Percentiles rank a stretch among this genome's conserved stretches.
Evolutionary conservation across 192 early-diverging fungal species (phyloP).

Genomic region (Piromyces finnis): DNA sequence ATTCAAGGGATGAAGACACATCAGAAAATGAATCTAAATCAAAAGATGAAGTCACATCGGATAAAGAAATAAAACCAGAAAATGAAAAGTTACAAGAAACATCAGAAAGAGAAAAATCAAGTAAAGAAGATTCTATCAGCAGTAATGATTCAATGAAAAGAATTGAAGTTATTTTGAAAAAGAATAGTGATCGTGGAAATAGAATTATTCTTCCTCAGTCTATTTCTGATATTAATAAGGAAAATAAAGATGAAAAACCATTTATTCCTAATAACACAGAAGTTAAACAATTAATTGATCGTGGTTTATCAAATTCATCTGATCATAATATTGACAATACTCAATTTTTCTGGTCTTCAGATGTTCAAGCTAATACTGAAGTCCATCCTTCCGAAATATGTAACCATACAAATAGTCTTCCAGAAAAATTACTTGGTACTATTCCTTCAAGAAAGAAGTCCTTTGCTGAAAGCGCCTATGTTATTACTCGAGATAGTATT

Average conservation of each 20-base stretch:
- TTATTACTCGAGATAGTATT: neutral
- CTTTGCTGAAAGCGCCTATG: neutral
- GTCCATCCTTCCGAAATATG: neutral
- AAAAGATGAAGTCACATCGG: too few relatives aligned
- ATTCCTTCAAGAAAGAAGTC: neutral
- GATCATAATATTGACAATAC: neutral
- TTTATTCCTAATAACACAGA: neutral
- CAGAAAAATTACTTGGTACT: neutral
- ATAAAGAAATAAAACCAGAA: neutral
- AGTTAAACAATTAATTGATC: neutral
- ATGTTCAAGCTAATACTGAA: neutral
- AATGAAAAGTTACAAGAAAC: too few relatives aligned
- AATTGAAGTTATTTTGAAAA: neutral
- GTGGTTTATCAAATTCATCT: neutral
- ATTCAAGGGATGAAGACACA: too few relatives aligned
- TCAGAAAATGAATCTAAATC: too few relatives aligned
- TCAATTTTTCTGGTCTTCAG: neutral
- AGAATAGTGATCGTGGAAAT: neutral
- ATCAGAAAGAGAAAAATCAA: too few relatives aligned
- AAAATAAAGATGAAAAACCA: neutral
- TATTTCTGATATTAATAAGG: neutral
- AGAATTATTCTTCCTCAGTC: neutral
- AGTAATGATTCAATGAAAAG: neutral
- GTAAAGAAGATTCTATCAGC: neutral
- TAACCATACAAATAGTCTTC: neutral